These are phyloP conservation scores for Neonectria coccinea DNA, from an alignment of 2,329 filamentous ascomycete genomes.

Conservation along the genomic window DNA sequence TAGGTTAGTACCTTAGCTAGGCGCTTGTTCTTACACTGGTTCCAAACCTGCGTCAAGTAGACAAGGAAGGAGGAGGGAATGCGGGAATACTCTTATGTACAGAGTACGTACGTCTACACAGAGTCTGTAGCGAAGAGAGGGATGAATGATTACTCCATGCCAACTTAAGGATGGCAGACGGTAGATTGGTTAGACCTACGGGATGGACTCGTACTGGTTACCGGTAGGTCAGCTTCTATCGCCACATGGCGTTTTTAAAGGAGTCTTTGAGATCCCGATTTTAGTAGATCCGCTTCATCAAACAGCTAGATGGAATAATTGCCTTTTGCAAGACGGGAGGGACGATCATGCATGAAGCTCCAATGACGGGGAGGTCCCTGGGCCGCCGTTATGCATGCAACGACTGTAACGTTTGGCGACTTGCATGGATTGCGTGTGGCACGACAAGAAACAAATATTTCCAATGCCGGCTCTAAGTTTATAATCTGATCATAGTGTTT, in stretches of 20 bases:
- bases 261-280: neutral
- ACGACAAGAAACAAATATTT: conserved; percentile 5
- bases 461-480: conserved; percentile 5
- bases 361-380: neutral
- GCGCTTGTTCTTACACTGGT: conserved; percentile 26
- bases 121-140: neutral
- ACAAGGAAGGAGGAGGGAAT: conserved; percentile 9
- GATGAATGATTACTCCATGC: conserved; percentile 5
- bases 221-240: neutral
- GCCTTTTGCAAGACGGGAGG: neutral
- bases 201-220: neutral
- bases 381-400: conserved; percentile 3
- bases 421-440: conserved; percentile 17
- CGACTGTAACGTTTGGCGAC: conserved; percentile 3
- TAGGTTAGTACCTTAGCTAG: too few relatives aligned
- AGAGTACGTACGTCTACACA: neutral
- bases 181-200: neutral
- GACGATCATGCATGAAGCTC: conserved; percentile 2
- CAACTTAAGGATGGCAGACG: neutral
- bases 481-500: neutral
- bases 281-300: neutral
- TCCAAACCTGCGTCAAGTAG: conserved; percentile 30
- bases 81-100: neutral
- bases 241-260: neutral
- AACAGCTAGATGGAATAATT: neutral